Conservation (phyloP, 352 stramenopile species). For the Phytophthora pseudosyringae region DNA sequence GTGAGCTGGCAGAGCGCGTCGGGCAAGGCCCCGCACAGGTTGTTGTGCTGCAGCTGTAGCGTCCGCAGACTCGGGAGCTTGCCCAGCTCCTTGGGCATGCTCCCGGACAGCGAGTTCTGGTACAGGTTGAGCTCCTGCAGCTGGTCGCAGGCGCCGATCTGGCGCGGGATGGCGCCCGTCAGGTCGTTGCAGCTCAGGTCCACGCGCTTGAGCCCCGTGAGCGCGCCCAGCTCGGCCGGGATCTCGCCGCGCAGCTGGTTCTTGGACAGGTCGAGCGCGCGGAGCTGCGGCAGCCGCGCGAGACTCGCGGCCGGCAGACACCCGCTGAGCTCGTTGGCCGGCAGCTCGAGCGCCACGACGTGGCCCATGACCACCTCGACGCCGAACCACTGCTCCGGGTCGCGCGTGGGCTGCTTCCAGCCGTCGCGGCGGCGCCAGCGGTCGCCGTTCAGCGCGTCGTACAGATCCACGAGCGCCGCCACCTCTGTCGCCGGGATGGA, state of each 20-base stretch:
- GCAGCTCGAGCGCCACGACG: constrained; percentile 76
- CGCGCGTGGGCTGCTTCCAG: constrained; percentile 75
- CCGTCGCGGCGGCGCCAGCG: constrained; percentile 77
- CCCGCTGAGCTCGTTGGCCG: constrained; percentile 62
- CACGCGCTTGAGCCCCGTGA: constrained; percentile 59
- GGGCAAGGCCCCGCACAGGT: constrained; percentile 63
- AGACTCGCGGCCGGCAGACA: constrained; percentile 50
- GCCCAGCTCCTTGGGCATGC: constrained; percentile 59
- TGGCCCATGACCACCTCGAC: constrained; percentile 76
- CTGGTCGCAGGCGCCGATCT: constrained; percentile 56
- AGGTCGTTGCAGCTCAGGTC: constrained; percentile 89
- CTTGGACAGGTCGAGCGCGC: constrained; percentile 82
- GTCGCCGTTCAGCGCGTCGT: constrained; percentile 71
- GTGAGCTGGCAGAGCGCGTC: constrained; percentile 58
- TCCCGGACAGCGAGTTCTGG: constrained; percentile 78
- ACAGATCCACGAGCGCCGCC: constrained; percentile 71
- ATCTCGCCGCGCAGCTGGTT: constrained; percentile 80
- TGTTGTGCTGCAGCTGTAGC: constrained; percentile 87
- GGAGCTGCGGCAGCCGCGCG: constrained; percentile 66
- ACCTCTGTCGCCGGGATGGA: constrained; percentile 76
- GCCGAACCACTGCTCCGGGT: constrained; percentile 83
- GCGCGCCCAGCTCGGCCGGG: constrained; percentile 53
- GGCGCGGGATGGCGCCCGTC: constrained; percentile 49
- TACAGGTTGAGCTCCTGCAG: constrained; percentile 83
- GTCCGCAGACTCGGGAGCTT: constrained; percentile 67